Conservation (phyloP, 306 rosid species). For the Pachyrhizus erosus region DNA sequence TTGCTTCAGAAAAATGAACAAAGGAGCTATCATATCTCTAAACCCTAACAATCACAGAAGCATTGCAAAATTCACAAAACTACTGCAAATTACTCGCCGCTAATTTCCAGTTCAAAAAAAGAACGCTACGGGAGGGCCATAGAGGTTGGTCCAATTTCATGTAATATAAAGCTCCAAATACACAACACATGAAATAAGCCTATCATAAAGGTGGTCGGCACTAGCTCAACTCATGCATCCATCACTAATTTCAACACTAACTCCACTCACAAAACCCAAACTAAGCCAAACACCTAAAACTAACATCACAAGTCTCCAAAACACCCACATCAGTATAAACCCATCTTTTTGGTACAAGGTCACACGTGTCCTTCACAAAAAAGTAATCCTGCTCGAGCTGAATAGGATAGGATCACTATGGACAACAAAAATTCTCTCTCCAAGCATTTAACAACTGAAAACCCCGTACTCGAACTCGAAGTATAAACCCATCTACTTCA, state of each 20-base stretch:
- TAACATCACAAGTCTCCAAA: not conserved
- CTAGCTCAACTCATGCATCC: constrained; percentile 32
- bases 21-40: not conserved
- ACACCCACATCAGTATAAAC: not conserved
- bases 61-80: not conserved
- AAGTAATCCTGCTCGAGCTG: not conserved
- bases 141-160: not conserved
- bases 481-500: not conserved
- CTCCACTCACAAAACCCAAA: constrained; percentile 8
- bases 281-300: constrained; percentile 15
- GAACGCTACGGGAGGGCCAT: not conserved
- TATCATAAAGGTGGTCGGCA: not conserved
- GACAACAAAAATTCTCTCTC: too few species aligned
- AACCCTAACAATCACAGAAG: not conserved
- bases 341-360: not conserved
- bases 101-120: not conserved
- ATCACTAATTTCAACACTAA: too few species aligned
- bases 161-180: not conserved
- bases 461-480: not conserved
- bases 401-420: too few species aligned
- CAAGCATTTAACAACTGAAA: too few species aligned
- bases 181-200: not conserved
- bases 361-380: not conserved
- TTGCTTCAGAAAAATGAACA: constrained; percentile 22
- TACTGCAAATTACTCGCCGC: not conserved